Conservation (phyloP, 2,329 filamentous ascomycete species). For the Pyrenophora seminiperda region DNA sequence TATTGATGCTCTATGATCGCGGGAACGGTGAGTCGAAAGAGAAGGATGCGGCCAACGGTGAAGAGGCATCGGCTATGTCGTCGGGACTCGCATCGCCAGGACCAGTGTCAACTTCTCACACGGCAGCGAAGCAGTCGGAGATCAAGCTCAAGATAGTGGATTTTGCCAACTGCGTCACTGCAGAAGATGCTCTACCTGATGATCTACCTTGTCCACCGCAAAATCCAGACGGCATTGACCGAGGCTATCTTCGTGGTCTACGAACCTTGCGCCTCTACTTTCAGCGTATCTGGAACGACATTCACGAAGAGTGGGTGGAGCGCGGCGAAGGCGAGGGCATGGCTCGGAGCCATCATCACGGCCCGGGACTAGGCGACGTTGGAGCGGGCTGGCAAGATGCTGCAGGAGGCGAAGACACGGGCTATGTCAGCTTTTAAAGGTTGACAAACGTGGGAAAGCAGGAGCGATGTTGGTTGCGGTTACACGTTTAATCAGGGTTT, state of each 20-base stretch:
- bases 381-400: conserved; percentile 45
- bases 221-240: conserved; percentile 79
- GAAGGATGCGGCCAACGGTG: conserved; percentile 25
- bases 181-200: conserved; percentile 69
- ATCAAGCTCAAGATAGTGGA: conserved; percentile 98
- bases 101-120: conserved; percentile 14
- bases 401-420: conserved; percentile 41
- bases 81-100: conserved; percentile 37
- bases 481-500: too few relatives aligned
- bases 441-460: too few relatives aligned
- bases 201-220: conserved; percentile 75
- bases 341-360: conserved; percentile 38
- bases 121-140: conserved; percentile 45
- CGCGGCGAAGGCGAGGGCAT: conserved; percentile 51
- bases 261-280: conserved; percentile 82
- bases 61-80: conserved; percentile 23
- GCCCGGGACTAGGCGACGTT: conserved; percentile 41
- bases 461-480: too few relatives aligned
- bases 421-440: conserved; percentile 45
- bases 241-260: conserved; percentile 86
- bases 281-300: conserved; percentile 80
- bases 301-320: conserved; percentile 57
- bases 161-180: conserved; percentile 96
- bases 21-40: conserved; percentile 62
- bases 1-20: conserved; percentile 97